Base-by-base conservation (phyloP, 345 rosid genomes). In the Sisymbrium irio region DNA sequence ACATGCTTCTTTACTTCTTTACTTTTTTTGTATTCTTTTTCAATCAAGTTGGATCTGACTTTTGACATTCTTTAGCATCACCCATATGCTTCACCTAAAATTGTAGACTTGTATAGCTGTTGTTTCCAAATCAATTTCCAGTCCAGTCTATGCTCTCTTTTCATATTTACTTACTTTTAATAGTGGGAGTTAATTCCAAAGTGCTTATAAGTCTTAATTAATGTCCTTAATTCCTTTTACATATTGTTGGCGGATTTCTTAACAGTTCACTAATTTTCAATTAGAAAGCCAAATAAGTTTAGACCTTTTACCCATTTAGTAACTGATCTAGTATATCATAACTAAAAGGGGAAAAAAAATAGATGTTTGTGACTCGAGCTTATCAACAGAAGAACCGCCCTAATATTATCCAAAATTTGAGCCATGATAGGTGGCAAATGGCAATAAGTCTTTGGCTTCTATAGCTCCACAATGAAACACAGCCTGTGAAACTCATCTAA, bases 341-440 rank as follows among this genome's bases (percentile, higher is more conserved):
- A 9, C 36, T 22, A 25, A 33, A 35, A 35, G 2, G 11, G 2
- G 17, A 19, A 9, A 12, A 1, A 11, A 10, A 9, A 20, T 70
- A 33, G 1, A 46, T 28, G 47, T 15, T 62, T 15, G 44, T 17
- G 42, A 73, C 15, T 46, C 11, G 55, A 63, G 40, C 65, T 73
- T 53, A 72, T 72, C 67, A 58, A 66, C 1, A 57, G 27, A 64
- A 37, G n/a, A 64, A 33, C 49, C n/a, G 1, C 19, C 59, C 22
- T 56, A 40, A 39, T 14, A 67, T 68, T 61, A 62, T 75, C 74
- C 74, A 68, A 28, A 68, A 53, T 53, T 44, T 30, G 57, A 62
- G 79, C 63, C 75, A 69, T 54, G n/a, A 69, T 51, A 51, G 69
- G 62, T 67, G 74, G 70, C 65, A 51, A 75, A 53, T 67, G 74